A percentile compares a stretch with the other conserved stretches of the same genome.
phyloP scores from a whole-genome alignment of 1,284 basidiomycete species.

The Naganishia cerealis region DNA sequence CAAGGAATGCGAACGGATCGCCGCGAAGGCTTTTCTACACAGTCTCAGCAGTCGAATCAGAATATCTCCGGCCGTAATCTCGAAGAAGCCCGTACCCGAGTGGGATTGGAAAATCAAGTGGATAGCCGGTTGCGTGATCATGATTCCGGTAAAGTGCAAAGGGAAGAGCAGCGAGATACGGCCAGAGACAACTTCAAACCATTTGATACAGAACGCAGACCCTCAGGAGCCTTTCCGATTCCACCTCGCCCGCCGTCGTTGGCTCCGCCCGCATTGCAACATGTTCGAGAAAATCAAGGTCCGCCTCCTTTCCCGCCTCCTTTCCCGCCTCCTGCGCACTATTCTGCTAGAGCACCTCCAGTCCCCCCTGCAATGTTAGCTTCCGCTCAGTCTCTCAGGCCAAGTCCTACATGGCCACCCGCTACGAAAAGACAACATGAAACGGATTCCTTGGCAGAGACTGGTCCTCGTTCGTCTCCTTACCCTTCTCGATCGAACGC shows the following conservation, averaged over 20 bases:
- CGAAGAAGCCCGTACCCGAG: not conserved
- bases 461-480: not conserved
- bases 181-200: not conserved
- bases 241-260: not conserved
- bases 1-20: not conserved
- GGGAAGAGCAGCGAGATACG: not conserved
- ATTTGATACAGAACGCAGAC: not conserved
- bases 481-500: not conserved
- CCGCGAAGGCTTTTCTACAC: not conserved
- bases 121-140: not conserved
- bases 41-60: not conserved
- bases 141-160: not conserved
- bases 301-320: constrained; percentile 1
- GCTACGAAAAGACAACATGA: not conserved
- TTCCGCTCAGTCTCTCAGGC: not conserved
- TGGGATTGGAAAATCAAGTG: not conserved
- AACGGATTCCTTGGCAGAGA: not conserved
- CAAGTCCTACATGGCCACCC: not conserved
- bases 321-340: constrained; percentile 9
- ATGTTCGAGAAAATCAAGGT: not conserved
- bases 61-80: too few relatives aligned
- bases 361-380: not conserved
- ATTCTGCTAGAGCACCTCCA: not conserved
- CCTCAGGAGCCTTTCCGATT: not conserved
- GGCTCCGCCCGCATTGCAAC: not conserved